Base-by-base conservation (phyloP, 305 asterid species). In the Nicotiana rustica region DNA sequence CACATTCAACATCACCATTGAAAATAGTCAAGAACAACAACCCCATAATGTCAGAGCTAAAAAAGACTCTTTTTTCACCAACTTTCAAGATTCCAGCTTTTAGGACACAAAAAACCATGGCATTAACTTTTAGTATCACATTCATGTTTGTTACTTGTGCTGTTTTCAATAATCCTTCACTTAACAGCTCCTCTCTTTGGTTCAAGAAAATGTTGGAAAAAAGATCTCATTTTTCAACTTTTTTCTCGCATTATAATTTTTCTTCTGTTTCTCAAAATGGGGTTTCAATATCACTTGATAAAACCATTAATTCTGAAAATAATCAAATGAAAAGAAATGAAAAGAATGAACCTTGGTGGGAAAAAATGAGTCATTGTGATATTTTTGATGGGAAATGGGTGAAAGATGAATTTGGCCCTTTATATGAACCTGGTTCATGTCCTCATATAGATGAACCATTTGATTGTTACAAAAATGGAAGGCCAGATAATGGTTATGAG, bases 341-440 rank as follows among this genome's bases (percentile, higher is more conserved):
- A 52, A 52, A 12, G 17, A 12, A 52, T 52, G 59, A 52, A 13
- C 17, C 17, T 52, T 52, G 59, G 17, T 52, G 59, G 59, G 59
- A 3, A 52, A 52, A 52, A 52, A 52, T 52, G 59, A 82, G 83
- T 38, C 41, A 71, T 10, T 89, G 93, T 44, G 92, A 90, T 52
- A 81, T 90, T n/a, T 90, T 61, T 77, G 84, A 90, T 85, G 93
- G 93, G 35, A 87, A 49, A 84, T 90, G 93, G 93, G 90, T 90
- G 81, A 87, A 71, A 85, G 91, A 89, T 69, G 88, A 85, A 2
- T 55, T 75, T 25, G 79, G 83, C 36, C 92, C 92, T 64, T 69
- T 62, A 10, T 90, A 90, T 66, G 77, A 81, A 56, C 89, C 88
- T 0, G 91, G 91, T 60, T 87, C 93, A 4, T 90, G 93, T 67